Evolutionary conservation across 768 basidiomycete genomes (phyloP).

Genomic region (Suillus tomentosus): DNA sequence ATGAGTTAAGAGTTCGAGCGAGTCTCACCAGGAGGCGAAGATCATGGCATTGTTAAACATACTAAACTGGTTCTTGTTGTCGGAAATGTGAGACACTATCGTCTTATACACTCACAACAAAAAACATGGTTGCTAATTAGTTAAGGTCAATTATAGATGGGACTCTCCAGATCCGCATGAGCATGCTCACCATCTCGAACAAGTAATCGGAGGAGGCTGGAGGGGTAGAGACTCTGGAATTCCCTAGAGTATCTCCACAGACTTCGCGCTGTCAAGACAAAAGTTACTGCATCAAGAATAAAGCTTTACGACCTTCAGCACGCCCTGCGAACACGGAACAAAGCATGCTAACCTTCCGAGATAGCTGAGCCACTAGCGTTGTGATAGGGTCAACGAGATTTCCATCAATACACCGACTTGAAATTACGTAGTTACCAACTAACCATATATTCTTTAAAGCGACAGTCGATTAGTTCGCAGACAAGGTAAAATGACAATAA

Average conservation of each 20-base stretch:
- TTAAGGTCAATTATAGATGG: neutral
- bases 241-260: slow-evolving; percentile 10
- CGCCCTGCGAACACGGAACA: neutral
- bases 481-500: neutral
- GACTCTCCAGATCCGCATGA: neutral
- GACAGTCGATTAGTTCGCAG: neutral
- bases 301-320: slow-evolving; percentile 16
- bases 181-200: slow-evolving; percentile 26
- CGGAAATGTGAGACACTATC: no score
- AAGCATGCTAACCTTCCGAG: slow-evolving; percentile 10
- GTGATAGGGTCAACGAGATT: neutral
- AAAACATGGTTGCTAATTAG: slow-evolving; percentile 13
- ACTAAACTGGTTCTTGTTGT: slow-evolving; percentile 11
- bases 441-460: neutral
- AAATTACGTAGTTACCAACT: neutral
- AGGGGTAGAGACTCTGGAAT: slow-evolving; percentile 1
- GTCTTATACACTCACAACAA: neutral
- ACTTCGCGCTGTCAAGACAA: slow-evolving; percentile 10
- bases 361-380: slow-evolving; percentile 12
- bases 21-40: slow-evolving; percentile 11
- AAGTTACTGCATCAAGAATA: slow-evolving; percentile 16
- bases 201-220: slow-evolving; percentile 20
- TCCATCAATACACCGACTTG: neutral
- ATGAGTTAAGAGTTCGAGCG: neutral
- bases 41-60: slow-evolving; percentile 7